Evolutionary conservation across 305 asterid genomes (phyloP), one percentile per base, ranked within the genome.

Genomic region (Solanum hybrid): DNA sequence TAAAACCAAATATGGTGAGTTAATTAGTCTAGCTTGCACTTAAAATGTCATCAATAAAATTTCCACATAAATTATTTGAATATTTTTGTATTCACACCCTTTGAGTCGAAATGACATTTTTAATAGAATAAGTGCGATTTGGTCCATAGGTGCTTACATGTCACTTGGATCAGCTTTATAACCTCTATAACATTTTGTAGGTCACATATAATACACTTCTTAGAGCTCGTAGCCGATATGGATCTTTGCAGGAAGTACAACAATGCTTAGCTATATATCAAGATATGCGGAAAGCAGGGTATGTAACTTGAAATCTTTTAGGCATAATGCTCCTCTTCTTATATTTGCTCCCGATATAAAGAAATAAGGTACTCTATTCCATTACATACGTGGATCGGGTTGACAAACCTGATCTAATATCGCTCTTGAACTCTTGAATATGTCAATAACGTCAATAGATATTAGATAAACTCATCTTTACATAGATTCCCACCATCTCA

Each of bases 251-350:
- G 91, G 96, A 97, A 91, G 98, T 97, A 91, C 97, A 94, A 90
- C 98, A 95, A 92, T 96, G 97, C 91, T 97, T 97, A 79, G 95
- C 95, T 89, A 91, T 97, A 81, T 97, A 96, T 93, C 98, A 96
- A 92, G 96, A 96, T 29, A 97, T 97, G 99, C 95, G 99, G 77
- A 97, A 94, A 95, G 96, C 98, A 85, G 99, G 99, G 99, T 97
- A 94, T 88, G 92, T 79, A 86, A 79, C 89, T 83, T 33, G 76
- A 33, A 80, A 57, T 79, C 86, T 87, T 68, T 89, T 91, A 36
- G 17, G 57, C 82, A 38, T 38, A 17, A 34, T 86, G 84, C 5
- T 68, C 32, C 68, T 87, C 12, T 72, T 72, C 33, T 72, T 72
- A 26, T 76, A 76, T 31, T 22, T 31, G 24, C 26, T 76, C 13